Percentiles rank a stretch among this genome's conserved stretches.
phyloP scores from a whole-genome alignment of 495 filamentous ascomycete genomes.

The Margaritispora aquatica region DNA sequence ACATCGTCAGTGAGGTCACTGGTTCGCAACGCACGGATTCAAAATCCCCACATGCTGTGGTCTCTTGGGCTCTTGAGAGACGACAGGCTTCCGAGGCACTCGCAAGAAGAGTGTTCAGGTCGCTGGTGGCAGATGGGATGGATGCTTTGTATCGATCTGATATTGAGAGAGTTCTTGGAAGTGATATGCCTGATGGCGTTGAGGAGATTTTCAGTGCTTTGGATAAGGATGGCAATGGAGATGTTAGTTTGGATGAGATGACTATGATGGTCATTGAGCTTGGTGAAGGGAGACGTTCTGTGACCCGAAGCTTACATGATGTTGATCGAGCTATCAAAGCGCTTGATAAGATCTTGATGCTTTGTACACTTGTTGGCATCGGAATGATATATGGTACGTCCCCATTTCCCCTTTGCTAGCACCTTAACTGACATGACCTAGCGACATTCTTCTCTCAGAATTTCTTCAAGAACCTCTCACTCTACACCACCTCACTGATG shows the following conservation, averaged over 20 bases:
- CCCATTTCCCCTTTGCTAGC: slow-evolving; percentile 25
- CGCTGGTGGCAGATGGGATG: slow-evolving; percentile 65
- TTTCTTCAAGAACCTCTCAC: slow-evolving; percentile 43
- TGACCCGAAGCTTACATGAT: slow-evolving; percentile 68
- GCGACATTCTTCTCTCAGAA: slow-evolving; percentile 14
- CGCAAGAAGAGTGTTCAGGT: slow-evolving; percentile 70
- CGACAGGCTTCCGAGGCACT: slow-evolving; percentile 60
- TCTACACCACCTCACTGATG: slow-evolving; percentile 30
- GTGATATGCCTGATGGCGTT: slow-evolving; percentile 49
- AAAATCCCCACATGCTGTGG: slow-evolving; percentile 58
- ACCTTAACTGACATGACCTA: slow-evolving; percentile 29
- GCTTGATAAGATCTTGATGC: slow-evolving; percentile 58
- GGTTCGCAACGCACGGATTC: slow-evolving; percentile 63
- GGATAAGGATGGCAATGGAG: slow-evolving; percentile 66
- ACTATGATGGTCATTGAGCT: slow-evolving; percentile 58
- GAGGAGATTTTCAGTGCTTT: slow-evolving; percentile 57
- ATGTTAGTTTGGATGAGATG: slow-evolving; percentile 72
- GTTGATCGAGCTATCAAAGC: slow-evolving; percentile 75
- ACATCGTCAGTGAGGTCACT: slow-evolving; percentile 65
- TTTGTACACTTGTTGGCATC: slow-evolving; percentile 17
- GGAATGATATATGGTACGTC: slow-evolving; percentile 19
- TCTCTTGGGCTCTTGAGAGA: slow-evolving; percentile 59
- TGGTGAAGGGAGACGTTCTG: slow-evolving; percentile 55
- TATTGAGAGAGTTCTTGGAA: slow-evolving; percentile 60
- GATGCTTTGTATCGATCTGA: slow-evolving; percentile 60